phyloP scores from a whole-genome alignment of 2,329 filamentous ascomycete species.

The Penicillium oxalicum region DNA sequence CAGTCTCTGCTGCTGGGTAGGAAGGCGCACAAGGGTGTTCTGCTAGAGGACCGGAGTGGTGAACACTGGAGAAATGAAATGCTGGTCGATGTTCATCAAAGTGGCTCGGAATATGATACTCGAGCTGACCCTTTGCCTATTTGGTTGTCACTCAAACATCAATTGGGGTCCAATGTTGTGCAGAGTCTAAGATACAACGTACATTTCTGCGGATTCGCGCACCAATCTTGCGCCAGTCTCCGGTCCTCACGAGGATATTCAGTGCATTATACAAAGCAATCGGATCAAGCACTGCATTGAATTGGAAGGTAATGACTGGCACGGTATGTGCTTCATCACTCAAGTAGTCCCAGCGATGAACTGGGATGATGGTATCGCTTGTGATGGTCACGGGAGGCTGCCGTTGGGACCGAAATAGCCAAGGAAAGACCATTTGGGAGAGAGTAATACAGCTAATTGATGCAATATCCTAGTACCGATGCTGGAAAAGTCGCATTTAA shows the following conservation, averaged over 20 bases:
- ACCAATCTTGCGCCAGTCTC: not conserved
- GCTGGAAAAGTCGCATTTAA: too few relatives aligned
- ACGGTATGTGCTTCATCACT: not conserved
- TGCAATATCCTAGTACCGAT: too few relatives aligned
- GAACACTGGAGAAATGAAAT: not conserved
- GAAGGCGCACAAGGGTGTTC: not conserved
- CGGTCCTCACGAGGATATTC: not conserved
- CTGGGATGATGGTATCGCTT: not conserved
- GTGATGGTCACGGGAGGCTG: not conserved
- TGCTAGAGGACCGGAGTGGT: not conserved
- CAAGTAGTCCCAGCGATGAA: not conserved
- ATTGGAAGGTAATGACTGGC: not conserved
- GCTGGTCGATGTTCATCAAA: not conserved
- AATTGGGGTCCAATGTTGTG: not conserved
- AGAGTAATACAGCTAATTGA: not conserved
- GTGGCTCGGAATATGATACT: not conserved
- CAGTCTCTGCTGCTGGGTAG: not conserved
- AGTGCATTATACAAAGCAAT: not conserved
- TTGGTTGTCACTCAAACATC: not conserved
- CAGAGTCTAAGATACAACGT: not conserved
- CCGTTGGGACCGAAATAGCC: not conserved
- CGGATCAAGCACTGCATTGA: not conserved
- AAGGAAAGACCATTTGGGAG: not conserved
- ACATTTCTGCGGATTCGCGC: not conserved
- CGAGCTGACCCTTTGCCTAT: not conserved